Base-by-base conservation (phyloP, 2,329 filamentous ascomycete genomes). In the Penicillium sp. region DNA sequence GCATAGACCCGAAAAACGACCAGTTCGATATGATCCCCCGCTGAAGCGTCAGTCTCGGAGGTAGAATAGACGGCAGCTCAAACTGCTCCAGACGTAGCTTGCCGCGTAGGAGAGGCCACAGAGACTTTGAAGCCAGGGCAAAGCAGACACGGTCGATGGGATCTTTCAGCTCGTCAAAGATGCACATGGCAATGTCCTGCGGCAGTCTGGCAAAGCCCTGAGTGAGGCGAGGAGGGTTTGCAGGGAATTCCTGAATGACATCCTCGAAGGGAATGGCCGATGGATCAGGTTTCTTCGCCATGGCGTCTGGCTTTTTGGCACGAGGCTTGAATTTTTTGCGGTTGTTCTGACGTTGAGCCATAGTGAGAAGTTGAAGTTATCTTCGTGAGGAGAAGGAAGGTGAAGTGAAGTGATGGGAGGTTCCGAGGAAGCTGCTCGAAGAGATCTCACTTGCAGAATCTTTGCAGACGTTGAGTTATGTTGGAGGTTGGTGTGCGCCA, bases 191-290 rank as follows among this genome's bases (percentile, higher is more conserved):
- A 11, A 57, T 21, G 20, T 57, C 55, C 18, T 35, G 33, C 6
- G 55, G 55, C 16, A 57, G 24, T 30, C 30, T 33, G 21, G 42
- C 12, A 5, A 57, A 57, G 6, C 38, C 47, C 33, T 43, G 55
- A 2, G 11, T 16, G 12, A n/a, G 35, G 5, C 30, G 8, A 9
- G 8, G 30, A 12, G 30, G 7, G 30, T 3, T 33, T 33, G 12
- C 12, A 14, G n/a, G 35, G 35, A 20, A 40, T 18, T 40, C 35
- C 35, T 40, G 16, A 5, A 40, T 18, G 1, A 40, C 14, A n/a
- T 40, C 35, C 35, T 16, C 11, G n/a, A 40, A n/a, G 8, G 35
- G 16, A 20, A 14, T 18, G 5, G 35, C 1, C 5, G 35, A 4
- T n/a, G 35, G 16, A 1, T n/a, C 35, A 2, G n/a, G 18, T 7